Percentiles rank a stretch among this genome's conserved stretches.
Evolutionary conservation across 352 stramenopile species (phyloP).

Genomic region (Globisporangium polare): DNA sequence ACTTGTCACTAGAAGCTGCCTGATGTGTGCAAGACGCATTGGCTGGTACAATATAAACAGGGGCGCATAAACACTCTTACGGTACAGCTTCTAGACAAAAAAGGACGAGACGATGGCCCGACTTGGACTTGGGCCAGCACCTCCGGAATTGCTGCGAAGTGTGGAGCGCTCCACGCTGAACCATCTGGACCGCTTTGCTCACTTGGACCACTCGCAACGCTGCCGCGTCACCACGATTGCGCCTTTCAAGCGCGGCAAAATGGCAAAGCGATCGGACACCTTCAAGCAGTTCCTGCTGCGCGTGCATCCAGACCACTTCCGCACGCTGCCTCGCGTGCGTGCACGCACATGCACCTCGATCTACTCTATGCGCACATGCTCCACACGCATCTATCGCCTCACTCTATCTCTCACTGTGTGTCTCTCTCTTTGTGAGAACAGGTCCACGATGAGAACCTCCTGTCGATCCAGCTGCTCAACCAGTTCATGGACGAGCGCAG

Average conservation of each 20-base stretch:
- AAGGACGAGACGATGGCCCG: background rate
- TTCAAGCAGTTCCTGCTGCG: conserved; percentile 75
- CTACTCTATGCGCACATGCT: background rate
- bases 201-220: conserved; percentile 10
- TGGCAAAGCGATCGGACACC: conserved; percentile 42
- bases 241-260: conserved; percentile 6
- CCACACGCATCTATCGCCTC: background rate
- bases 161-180: conserved; percentile 6
- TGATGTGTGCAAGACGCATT: no score
- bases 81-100: background rate
- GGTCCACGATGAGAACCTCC: conserved; percentile 68
- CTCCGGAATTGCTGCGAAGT: conserved; percentile 13
- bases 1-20: background rate
- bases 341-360: no score
- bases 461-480: conserved; percentile 67
- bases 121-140: conserved; percentile 21
- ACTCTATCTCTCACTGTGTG: background rate
- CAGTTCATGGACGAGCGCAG: conserved; percentile 61
- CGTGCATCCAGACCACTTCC: conserved; percentile 69
- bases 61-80: no score
- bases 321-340: conserved; percentile 33
- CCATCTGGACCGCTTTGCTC: conserved; percentile 1
- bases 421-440: conserved; percentile 3
- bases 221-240: background rate
- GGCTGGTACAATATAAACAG: no score